A percentile compares a stretch with the other conserved stretches of the same genome.
Conservation (phyloP, 1,284 basidiomycete genomes). For the Thecaphora frezii region DNA sequence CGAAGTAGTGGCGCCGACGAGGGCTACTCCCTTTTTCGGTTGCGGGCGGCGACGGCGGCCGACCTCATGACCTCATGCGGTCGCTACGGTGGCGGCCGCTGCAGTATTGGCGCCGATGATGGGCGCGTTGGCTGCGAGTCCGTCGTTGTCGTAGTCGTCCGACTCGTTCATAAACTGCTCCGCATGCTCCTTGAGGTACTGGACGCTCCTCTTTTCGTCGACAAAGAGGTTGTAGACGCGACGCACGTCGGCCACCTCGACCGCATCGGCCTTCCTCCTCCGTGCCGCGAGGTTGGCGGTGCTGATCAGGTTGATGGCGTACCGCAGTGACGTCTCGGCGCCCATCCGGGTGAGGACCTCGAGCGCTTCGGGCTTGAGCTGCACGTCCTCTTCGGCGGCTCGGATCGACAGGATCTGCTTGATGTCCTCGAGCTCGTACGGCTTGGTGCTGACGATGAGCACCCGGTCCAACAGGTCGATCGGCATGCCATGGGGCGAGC, state of each 20-base stretch:
- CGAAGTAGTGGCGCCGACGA: no score
- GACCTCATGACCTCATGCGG: no score
- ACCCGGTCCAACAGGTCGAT: constrained; percentile 92
- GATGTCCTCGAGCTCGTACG: constrained; percentile 83
- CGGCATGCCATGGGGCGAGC: constrained; percentile 90
- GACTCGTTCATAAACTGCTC: constrained; percentile 65
- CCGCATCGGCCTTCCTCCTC: constrained; percentile 72
- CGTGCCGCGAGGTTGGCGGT: constrained; percentile 80
- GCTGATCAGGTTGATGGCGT: constrained; percentile 88
- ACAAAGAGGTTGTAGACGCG: constrained; percentile 78
- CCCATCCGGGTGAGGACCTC: constrained; percentile 83
- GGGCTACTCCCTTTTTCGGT: no score
- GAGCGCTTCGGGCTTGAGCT: constrained; percentile 73
- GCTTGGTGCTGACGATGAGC: constrained; percentile 88
- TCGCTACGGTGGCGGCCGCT: background rate
- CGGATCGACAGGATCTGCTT: constrained; percentile 90
- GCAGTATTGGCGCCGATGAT: constrained; percentile 11
- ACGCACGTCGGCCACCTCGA: constrained; percentile 80
- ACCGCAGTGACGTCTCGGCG: constrained; percentile 72
- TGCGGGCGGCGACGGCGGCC: no score
- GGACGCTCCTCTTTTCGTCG: constrained; percentile 90
- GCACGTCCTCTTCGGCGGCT: constrained; percentile 93
- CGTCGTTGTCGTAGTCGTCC: constrained; percentile 38
- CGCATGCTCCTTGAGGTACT: constrained; percentile 83
- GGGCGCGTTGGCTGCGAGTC: constrained; percentile 17